Evolutionary conservation across 2,329 filamentous ascomycete genomes (phyloP).

Genomic region (Alternaria dauci): DNA sequence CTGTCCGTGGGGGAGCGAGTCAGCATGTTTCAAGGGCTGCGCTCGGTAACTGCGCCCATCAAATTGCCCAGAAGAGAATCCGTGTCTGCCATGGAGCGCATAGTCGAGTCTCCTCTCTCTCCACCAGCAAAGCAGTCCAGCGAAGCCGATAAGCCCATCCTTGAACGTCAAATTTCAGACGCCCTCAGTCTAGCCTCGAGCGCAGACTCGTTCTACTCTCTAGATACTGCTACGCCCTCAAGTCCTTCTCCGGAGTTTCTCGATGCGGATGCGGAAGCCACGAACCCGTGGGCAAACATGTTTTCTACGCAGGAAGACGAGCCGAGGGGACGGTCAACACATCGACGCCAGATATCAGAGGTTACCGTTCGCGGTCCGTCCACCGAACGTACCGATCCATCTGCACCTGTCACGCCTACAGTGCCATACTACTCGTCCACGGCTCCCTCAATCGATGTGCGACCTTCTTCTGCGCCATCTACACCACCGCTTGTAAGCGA

Average conservation of each 20-base stretch:
- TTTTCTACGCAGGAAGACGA: slow-evolving; percentile 22
- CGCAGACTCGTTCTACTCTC: slow-evolving; percentile 50
- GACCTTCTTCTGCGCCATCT: slow-evolving; percentile 48
- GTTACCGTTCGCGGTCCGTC: slow-evolving; percentile 44
- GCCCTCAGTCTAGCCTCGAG: slow-evolving; percentile 46
- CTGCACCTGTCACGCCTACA: slow-evolving; percentile 36
- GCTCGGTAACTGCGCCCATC: slow-evolving; percentile 40
- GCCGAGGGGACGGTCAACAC: slow-evolving; percentile 39
- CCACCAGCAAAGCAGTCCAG: slow-evolving; percentile 12
- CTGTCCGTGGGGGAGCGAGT: slow-evolving; percentile 45
- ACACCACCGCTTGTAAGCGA: slow-evolving; percentile 58
- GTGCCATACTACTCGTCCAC: slow-evolving; percentile 26
- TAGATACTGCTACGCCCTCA: slow-evolving; percentile 33
- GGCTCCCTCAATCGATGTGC: slow-evolving; percentile 30
- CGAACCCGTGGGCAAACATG: slow-evolving; percentile 40
- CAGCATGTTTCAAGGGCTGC: slow-evolving; percentile 41
- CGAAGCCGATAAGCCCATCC: slow-evolving; percentile 16
- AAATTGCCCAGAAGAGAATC: slow-evolving; percentile 15
- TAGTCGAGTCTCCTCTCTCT: slow-evolving; percentile 25
- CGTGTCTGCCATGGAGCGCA: slow-evolving; percentile 30
- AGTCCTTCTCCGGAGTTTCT: slow-evolving; percentile 42
- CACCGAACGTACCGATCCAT: slow-evolving; percentile 19
- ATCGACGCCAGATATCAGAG: slow-evolving; percentile 50
- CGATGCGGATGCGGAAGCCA: slow-evolving; percentile 40
- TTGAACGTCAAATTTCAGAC: slow-evolving; percentile 40